Conservation (phyloP, 2,329 filamentous ascomycete species). For the Aspergillus ochraceus region DNA sequence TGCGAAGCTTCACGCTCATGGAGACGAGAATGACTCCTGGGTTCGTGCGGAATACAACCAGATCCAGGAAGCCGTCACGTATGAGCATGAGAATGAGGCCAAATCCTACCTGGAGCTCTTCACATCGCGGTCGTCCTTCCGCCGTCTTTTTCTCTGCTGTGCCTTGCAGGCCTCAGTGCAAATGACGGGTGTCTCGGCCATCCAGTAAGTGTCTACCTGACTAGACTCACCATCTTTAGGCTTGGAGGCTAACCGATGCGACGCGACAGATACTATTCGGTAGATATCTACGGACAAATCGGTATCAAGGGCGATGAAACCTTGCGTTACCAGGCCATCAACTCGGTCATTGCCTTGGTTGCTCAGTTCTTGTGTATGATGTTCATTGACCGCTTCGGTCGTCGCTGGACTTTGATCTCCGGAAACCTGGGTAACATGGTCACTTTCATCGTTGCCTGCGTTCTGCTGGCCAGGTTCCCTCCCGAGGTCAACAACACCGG, state of each 20-base stretch:
- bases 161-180: slow-evolving; percentile 70
- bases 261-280: slow-evolving; percentile 60
- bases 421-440: slow-evolving; percentile 72
- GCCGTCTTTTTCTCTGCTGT: slow-evolving; percentile 68
- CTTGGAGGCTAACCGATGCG: background rate
- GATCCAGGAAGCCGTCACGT: slow-evolving; percentile 66
- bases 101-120: slow-evolving; percentile 72
- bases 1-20: slow-evolving; percentile 68
- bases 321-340: slow-evolving; percentile 74
- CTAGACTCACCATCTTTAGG: background rate
- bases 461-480: slow-evolving; percentile 61
- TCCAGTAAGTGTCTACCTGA: slow-evolving; percentile 50
- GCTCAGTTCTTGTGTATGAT: slow-evolving; percentile 69
- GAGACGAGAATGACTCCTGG: slow-evolving; percentile 65
- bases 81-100: slow-evolving; percentile 67
- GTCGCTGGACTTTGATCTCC: slow-evolving; percentile 69
- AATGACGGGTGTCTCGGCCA: slow-evolving; percentile 74
- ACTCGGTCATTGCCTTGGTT: slow-evolving; percentile 67
- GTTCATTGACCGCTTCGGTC: slow-evolving; percentile 65
- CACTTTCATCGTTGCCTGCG: slow-evolving; percentile 68
- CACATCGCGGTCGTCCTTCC: slow-evolving; percentile 64
- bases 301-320: slow-evolving; percentile 66
- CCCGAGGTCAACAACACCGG: slow-evolving; percentile 49
- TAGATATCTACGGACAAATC: slow-evolving; percentile 66
- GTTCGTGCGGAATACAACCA: slow-evolving; percentile 71